Conservation (phyloP, 305 asterid genomes). For the Fraxinus ornus region DNA sequence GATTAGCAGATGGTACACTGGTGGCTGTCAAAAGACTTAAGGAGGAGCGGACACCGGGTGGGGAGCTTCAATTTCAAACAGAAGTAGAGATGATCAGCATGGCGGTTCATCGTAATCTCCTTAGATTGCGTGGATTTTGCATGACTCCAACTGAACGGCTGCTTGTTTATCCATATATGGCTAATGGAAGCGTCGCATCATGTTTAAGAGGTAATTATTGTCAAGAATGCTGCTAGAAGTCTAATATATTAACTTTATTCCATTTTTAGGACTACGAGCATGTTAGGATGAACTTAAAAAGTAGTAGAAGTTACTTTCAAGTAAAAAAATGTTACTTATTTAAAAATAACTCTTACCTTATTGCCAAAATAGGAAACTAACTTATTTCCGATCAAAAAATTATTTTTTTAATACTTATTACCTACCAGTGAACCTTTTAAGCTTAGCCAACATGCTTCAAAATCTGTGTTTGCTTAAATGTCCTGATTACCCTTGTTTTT, state of each 20-base stretch:
- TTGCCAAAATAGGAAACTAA: background rate
- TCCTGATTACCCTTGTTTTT: background rate
- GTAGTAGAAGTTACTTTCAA: background rate
- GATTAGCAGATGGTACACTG: conserved; percentile 55
- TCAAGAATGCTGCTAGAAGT: background rate
- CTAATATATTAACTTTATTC: background rate
- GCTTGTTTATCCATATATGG: conserved; percentile 64
- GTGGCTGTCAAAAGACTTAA: conserved; percentile 67
- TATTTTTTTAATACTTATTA: background rate
- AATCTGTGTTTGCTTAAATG: background rate
- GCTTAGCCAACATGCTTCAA: background rate
- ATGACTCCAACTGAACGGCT: conserved; percentile 62
- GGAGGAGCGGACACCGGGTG: conserved; percentile 70
- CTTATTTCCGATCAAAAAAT: background rate
- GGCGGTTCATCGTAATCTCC: conserved; percentile 69
- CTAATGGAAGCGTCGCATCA: conserved; percentile 65
- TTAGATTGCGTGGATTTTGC: conserved; percentile 55
- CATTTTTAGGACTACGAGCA: background rate
- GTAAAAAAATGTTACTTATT: background rate
- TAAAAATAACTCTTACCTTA: background rate
- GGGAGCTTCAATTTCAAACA: conserved; percentile 69
- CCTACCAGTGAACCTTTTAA: background rate
- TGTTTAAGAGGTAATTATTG: conserved; percentile 51
- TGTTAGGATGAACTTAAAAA: background rate
- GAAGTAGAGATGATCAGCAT: conserved; percentile 68